These are phyloP conservation scores for Pneumocystis oryctolagi DNA, from an alignment of 1,139 yeast species.

Conservation along the genomic window DNA sequence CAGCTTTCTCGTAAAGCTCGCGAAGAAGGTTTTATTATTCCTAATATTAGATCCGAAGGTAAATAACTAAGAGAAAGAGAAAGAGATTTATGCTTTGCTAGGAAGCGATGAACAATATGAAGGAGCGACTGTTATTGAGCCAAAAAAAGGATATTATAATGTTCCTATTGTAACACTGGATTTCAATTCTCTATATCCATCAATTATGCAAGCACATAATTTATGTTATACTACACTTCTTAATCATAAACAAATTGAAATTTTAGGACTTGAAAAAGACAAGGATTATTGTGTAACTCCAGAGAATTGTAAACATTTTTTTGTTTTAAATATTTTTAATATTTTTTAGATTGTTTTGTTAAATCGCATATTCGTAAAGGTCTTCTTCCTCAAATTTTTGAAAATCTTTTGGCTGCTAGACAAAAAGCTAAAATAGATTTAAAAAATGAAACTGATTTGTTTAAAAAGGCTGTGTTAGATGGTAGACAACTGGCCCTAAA, in stretches of 20 bases:
- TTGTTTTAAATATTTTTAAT: neutral
- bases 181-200: constrained; percentile 93
- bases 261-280: constrained; percentile 46
- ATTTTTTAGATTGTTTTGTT: constrained; percentile 46
- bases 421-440: constrained; percentile 82
- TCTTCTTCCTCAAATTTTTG: constrained; percentile 75
- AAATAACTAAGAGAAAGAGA: neutral
- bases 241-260: constrained; percentile 51
- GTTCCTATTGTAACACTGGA: constrained; percentile 95
- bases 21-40: constrained; percentile 71
- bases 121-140: constrained; percentile 98
- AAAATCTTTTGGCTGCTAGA: constrained; percentile 80
- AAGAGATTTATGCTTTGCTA: neutral
- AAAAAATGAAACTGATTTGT: constrained; percentile 87
- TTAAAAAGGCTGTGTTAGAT: constrained; percentile 79
- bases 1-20: constrained; percentile 87
- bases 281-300: constrained; percentile 81
- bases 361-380: constrained; percentile 60
- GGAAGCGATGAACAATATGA: constrained; percentile 78
- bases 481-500: constrained; percentile 95
- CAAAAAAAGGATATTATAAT: constrained; percentile 85
- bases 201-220: constrained; percentile 99
- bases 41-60: constrained; percentile 72
- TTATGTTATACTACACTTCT: constrained; percentile 84
- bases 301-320: constrained; percentile 40